phyloP scores from a whole-genome alignment of 2,329 filamentous ascomycete species.

The Ascochyta pisi region DNA sequence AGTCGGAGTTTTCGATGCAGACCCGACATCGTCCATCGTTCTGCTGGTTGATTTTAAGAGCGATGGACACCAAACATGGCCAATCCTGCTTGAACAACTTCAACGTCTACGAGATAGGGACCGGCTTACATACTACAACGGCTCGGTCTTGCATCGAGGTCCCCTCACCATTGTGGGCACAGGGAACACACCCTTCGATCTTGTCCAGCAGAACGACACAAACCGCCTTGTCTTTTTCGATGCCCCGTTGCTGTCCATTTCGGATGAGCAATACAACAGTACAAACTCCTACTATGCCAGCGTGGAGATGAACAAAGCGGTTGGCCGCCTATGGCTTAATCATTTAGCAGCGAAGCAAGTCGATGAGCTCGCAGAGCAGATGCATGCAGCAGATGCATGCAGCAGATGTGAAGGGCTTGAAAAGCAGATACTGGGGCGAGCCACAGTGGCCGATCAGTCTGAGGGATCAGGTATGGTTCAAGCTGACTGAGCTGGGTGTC shows the following conservation, averaged over 20 bases:
- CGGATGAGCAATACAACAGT: constrained; percentile 28
- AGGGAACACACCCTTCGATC: constrained; percentile 67
- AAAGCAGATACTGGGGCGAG: constrained; percentile 36
- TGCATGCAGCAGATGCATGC: constrained; percentile 28
- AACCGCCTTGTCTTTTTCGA: constrained; percentile 71
- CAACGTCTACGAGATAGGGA: constrained; percentile 64
- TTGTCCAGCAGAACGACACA: constrained; percentile 59
- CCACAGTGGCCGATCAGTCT: constrained; percentile 34
- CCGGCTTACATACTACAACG: constrained; percentile 59
- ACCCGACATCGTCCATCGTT: constrained; percentile 55
- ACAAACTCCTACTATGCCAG: constrained; percentile 41
- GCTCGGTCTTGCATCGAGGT: constrained; percentile 58
- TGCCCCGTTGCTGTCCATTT: constrained; percentile 61
- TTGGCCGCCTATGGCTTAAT: constrained; percentile 25
- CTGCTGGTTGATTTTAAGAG: constrained; percentile 76
- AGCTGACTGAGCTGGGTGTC: constrained; percentile 26
- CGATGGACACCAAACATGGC: constrained; percentile 59
- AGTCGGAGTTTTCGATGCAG: constrained; percentile 60
- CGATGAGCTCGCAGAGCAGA: constrained; percentile 25
- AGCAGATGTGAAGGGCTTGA: constrained; percentile 28
- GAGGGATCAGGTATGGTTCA: constrained; percentile 30
- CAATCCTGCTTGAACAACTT: constrained; percentile 62
- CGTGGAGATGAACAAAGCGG: constrained; percentile 27
- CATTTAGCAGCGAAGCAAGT: constrained; percentile 22
- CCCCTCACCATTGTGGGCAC: constrained; percentile 74